Conservation (phyloP, 139 green algal genomes). For the Chlamydomonas incerta region DNA sequence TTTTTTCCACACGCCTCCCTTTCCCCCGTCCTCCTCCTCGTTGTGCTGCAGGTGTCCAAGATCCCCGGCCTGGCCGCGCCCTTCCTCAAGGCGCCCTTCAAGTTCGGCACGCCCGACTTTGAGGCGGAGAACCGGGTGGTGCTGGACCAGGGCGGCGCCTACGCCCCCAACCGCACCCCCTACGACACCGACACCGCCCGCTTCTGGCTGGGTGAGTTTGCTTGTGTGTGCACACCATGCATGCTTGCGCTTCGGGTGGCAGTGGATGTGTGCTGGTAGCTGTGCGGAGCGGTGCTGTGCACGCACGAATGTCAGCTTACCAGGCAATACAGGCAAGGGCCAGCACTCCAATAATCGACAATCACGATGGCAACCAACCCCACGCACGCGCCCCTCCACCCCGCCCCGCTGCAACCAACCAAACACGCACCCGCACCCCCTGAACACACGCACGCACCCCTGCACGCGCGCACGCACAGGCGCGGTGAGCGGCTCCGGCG, state of each 20-base stretch:
- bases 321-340: no score
- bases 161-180: not conserved
- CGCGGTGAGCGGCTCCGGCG: slow-evolving; percentile 1
- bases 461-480: not conserved
- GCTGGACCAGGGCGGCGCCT: not conserved
- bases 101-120: slow-evolving; percentile 2
- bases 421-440: no score
- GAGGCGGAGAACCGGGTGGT: slow-evolving; percentile 4
- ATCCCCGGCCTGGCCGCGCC: not conserved
- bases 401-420: no score
- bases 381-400: no score
- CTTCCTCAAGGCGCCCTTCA: not conserved
- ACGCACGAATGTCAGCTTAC: no score
- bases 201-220: slow-evolving; percentile 1
- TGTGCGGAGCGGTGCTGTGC: no score
- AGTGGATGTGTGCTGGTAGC: no score
- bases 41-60: not conserved
- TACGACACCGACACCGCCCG: slow-evolving; percentile 14
- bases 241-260: no score
- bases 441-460: not conserved
- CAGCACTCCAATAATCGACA: no score
- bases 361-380: no score
- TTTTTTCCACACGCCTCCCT: no score
- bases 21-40: no score
- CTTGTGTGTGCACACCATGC: not conserved